Evolutionary conservation across 2,329 filamentous ascomycete species (phyloP).

Genomic region (Beauveria varroae): DNA sequence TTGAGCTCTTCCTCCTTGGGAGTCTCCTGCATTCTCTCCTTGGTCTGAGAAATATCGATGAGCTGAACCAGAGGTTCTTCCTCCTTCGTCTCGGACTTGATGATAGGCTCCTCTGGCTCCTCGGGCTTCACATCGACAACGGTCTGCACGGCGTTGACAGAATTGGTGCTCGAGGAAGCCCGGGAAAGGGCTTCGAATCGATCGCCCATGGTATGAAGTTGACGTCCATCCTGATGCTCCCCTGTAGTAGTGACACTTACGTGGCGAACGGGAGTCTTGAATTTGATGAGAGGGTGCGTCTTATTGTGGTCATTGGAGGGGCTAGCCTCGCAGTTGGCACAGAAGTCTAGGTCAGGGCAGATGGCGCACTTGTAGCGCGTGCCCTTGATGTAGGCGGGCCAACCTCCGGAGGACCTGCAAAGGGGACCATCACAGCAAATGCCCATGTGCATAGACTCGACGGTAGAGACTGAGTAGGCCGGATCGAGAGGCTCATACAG

Average conservation of each 20-base stretch:
- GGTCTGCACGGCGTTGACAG: conserved; percentile 55
- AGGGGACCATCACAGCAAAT: conserved; percentile 94
- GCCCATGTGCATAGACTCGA: conserved; percentile 58
- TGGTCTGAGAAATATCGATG: conserved; percentile 3
- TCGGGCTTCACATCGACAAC: conserved; percentile 64
- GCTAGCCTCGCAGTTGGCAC: conserved; percentile 83
- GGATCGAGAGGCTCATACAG: conserved; percentile 64
- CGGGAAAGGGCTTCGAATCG: conserved; percentile 34
- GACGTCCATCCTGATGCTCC: conserved; percentile 62
- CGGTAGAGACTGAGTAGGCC: conserved; percentile 14
- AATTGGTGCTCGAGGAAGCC: conserved; percentile 34
- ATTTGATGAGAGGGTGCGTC: conserved; percentile 95
- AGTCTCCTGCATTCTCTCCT: conserved; percentile 19
- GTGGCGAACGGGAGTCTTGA: conserved; percentile 85
- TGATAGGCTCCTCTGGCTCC: conserved; percentile 25
- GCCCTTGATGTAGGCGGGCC: conserved; percentile 69
- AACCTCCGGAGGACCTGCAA: conserved; percentile 51
- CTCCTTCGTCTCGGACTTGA: conserved; percentile 16
- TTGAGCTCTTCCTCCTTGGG: conserved; percentile 29
- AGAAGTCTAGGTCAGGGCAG: conserved; percentile 93
- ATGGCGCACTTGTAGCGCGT: conserved; percentile 95
- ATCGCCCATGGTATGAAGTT: conserved; percentile 68
- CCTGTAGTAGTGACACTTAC: conserved; percentile 80
- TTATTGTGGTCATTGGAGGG: conserved; percentile 82
- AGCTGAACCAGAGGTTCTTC: conserved; percentile 12